Evolutionary conservation across 2,329 filamentous ascomycete species (phyloP).

Genomic region (Pseudocercospora pini-densiflorae): DNA sequence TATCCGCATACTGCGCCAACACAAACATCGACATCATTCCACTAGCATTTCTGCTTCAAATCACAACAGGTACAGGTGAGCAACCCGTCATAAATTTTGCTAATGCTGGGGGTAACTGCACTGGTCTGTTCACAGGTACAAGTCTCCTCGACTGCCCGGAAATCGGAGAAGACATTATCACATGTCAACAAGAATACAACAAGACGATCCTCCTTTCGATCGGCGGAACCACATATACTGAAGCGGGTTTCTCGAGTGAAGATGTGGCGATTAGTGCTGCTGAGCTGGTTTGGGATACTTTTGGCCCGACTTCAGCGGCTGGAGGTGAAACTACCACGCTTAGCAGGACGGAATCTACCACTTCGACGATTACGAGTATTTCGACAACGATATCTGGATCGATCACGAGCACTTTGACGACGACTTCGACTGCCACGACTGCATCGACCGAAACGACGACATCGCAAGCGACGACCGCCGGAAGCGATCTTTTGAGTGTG

Average conservation of each 20-base stretch:
- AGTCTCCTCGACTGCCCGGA: slow-evolving; percentile 65
- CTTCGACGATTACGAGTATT: background rate
- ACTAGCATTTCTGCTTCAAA: slow-evolving; percentile 63
- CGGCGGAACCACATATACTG: slow-evolving; percentile 71
- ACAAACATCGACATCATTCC: slow-evolving; percentile 62
- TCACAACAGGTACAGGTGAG: slow-evolving; percentile 53
- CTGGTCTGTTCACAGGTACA: slow-evolving; percentile 59
- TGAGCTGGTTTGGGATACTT: slow-evolving; percentile 70
- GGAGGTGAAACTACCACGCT: background rate
- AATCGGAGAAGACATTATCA: slow-evolving; percentile 59
- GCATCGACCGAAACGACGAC: background rate
- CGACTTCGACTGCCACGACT: too few species aligned
- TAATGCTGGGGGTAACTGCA: slow-evolving; percentile 66
- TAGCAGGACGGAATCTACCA: background rate
- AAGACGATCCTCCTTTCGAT: slow-evolving; percentile 76
- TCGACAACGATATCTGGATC: background rate
- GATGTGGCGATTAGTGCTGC: slow-evolving; percentile 61
- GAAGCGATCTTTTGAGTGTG: background rate
- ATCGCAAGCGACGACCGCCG: background rate
- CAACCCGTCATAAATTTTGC: slow-evolving; percentile 66
- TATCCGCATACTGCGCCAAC: slow-evolving; percentile 63
- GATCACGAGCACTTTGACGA: background rate
- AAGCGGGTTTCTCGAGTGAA: slow-evolving; percentile 66
- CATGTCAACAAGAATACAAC: slow-evolving; percentile 64
- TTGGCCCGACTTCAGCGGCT: slow-evolving; percentile 57